These are phyloP conservation scores for Malbranchea cinnamomea DNA, from an alignment of 2,329 filamentous ascomycete species.

Conservation along the genomic window DNA sequence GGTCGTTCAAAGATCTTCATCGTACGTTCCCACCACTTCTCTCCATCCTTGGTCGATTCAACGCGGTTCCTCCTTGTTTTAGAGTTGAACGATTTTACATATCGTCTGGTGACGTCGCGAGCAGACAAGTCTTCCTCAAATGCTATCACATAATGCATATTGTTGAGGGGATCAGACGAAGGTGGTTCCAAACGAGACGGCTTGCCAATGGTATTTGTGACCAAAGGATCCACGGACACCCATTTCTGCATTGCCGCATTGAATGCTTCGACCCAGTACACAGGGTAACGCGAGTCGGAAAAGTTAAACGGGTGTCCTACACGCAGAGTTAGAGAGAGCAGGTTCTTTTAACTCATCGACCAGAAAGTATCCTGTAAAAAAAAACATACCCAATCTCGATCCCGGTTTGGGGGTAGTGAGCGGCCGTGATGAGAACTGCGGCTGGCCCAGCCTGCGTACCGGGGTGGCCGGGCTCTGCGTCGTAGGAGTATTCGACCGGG, in stretches of 20 bases:
- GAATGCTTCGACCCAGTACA: conserved; percentile 92
- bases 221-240: conserved; percentile 74
- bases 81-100: conserved; percentile 75
- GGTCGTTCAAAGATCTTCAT: conserved; percentile 28
- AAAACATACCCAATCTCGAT: conserved; percentile 4
- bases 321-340: too few species aligned
- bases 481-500: conserved; percentile 4
- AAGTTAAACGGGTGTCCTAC: too few species aligned
- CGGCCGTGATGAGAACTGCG: conserved; percentile 12
- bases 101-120: conserved; percentile 75
- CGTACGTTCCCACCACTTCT: conserved; percentile 39
- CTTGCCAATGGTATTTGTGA: conserved; percentile 65
- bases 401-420: conserved; percentile 5
- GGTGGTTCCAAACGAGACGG: conserved; percentile 70
- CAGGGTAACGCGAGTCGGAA: conserved; percentile 53
- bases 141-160: conserved; percentile 67
- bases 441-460: conserved; percentile 21
- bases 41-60: conserved; percentile 46
- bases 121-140: conserved; percentile 69
- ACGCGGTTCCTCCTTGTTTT: conserved; percentile 76
- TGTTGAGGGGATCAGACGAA: conserved; percentile 58
- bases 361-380: neutral
- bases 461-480: conserved; percentile 8
- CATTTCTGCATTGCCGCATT: conserved; percentile 79
- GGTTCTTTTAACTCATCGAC: neutral